These are phyloP conservation scores for Collybiopsis confluens DNA, from an alignment of 768 basidiomycete genomes.

Conservation along the genomic window DNA sequence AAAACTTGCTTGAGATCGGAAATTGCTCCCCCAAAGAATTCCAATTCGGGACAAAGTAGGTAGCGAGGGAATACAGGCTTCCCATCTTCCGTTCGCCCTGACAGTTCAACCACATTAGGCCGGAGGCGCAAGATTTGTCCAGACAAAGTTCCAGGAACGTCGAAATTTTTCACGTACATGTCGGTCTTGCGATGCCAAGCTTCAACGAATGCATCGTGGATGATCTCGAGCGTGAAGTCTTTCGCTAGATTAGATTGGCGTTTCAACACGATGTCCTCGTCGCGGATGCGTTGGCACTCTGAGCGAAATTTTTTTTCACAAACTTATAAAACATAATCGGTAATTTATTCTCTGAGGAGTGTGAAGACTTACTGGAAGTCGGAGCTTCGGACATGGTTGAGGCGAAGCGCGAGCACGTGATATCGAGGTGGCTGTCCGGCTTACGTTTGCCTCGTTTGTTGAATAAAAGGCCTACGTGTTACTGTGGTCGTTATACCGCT, in stretches of 20 bases:
- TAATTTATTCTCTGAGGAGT: too few species aligned
- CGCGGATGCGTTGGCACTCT: neutral
- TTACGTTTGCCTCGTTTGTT: too few species aligned
- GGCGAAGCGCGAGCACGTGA: too few species aligned
- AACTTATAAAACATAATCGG: too few species aligned
- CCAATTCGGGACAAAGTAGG: too few species aligned
- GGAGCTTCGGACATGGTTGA: too few species aligned
- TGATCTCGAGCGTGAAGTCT: neutral
- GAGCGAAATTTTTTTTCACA: neutral
- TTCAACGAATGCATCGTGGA: neutral
- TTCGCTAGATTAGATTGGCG: neutral
- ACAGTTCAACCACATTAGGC: constrained; percentile 9
- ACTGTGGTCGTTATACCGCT: too few species aligned
- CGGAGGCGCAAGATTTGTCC: constrained; percentile 11
- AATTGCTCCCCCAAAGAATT: neutral
- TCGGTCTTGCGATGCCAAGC: neutral
- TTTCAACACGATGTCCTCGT: neutral
- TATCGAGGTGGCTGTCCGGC: too few species aligned
- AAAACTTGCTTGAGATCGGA: neutral
- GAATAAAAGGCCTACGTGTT: too few species aligned
- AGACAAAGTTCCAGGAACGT: constrained; percentile 11
- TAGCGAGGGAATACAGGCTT: constrained; percentile 8
- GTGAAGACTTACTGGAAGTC: too few species aligned
- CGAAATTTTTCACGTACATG: constrained; percentile 8
- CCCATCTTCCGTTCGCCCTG: constrained; percentile 9